Base-by-base conservation (phyloP, 768 basidiomycete species). In the Amanita muscaria region DNA sequence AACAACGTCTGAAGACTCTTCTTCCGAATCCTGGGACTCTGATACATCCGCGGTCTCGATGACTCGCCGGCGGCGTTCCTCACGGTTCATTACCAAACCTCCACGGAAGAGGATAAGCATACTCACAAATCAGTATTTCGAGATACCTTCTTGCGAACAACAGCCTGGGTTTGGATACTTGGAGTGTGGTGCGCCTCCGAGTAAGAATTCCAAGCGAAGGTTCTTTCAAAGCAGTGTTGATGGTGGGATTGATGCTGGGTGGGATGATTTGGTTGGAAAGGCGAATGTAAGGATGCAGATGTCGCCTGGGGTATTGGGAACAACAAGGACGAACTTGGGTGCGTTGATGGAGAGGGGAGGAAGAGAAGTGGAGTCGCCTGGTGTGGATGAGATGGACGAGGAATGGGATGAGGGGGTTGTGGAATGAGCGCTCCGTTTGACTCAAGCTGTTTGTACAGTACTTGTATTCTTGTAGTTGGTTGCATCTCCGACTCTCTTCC, bases 141-240 rank as follows among this genome's bases (percentile, higher is more conserved):
- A 80, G 33, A 63, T 72, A 0, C 73, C 74, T 0, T 44, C 54
- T 5, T 64, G 72, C 9, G 75, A 71, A 42, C 60, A 68, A 29
- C n/a, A n/a, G n/a, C n/a, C n/a, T n/a, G 67, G 65, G 40, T 67
- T 61, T 46, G 64, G 62, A 23, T 67, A 72, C 48, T 69, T 64
- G 36, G 68, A 64, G 9, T 51, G 51, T 44, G 64, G 64, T n/a
- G 59, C 58, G 10, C 49, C 53, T 37, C 52, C 59, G 21, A 46
- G 49, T 12, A 56, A 64, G 44, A 61, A 55, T 39, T 54, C 64
- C 8, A 72, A 68, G 45, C 58, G 82, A 41, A 65, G 73, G 40
- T 83, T 84, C 59, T 84, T 83, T 65, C 70, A 73, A 54, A 76
- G 70, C 39, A 62, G n/a, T n/a, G n/a, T n/a, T n/a, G n/a, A n/a